These are phyloP conservation scores for Penicillium sp. DNA, from an alignment of 2,329 filamentous ascomycete species.

Conservation along the genomic window DNA sequence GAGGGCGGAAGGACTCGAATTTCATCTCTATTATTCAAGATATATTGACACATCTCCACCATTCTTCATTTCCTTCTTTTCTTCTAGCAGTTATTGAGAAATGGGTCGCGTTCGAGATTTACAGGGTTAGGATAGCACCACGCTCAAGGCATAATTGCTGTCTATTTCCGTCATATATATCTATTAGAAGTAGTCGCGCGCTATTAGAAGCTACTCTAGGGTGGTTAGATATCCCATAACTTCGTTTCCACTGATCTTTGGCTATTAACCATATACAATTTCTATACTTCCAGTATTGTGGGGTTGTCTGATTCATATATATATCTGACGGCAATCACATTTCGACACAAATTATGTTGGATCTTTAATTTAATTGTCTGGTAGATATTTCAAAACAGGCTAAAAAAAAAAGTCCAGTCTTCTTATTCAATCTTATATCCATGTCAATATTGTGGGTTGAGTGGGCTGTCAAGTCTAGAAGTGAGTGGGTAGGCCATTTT, in stretches of 20 bases:
- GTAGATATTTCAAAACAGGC: neutral
- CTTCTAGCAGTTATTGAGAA: neutral
- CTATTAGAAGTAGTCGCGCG: neutral
- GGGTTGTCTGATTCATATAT: neutral
- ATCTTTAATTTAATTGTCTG: no score
- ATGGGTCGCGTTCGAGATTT: neutral
- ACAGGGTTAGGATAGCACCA: neutral
- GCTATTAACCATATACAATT: neutral
- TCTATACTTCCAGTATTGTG: neutral
- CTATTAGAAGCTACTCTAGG: neutral
- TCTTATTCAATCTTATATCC: neutral
- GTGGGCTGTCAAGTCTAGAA: neutral
- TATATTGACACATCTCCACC: neutral
- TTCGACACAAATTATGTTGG: neutral
- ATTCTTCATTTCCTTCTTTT: neutral
- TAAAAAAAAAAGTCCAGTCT: neutral
- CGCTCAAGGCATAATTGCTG: neutral
- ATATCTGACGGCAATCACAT: neutral
- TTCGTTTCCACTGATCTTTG: neutral
- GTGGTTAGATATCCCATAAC: neutral
- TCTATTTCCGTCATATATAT: neutral
- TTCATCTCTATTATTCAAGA: neutral
- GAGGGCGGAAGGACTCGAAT: neutral
- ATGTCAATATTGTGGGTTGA: neutral
- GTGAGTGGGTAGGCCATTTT: constrained; percentile 1